Percentiles rank a stretch among this genome's conserved stretches.
These are phyloP conservation scores for Metarhizium guizhouense DNA, from an alignment of 2,329 filamentous ascomycete species.

Conservation along the genomic window DNA sequence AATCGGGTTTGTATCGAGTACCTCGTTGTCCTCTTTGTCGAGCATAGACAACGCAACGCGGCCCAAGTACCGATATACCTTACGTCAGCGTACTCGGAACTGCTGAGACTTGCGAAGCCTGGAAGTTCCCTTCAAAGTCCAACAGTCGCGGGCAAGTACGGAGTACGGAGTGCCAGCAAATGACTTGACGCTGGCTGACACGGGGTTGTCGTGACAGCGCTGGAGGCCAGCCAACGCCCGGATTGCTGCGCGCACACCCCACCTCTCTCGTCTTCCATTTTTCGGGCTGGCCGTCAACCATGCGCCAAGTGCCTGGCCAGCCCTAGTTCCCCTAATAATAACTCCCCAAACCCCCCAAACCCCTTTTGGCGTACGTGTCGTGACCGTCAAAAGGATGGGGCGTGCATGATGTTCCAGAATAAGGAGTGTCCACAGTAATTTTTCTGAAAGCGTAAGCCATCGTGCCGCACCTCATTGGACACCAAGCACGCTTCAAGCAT, in stretches of 20 bases:
- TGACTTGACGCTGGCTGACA: not conserved
- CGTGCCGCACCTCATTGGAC: constrained; percentile 1
- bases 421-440: not conserved
- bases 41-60: no score
- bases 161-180: no score
- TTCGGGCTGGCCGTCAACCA: not conserved
- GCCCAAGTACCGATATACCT: no score
- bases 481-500: not conserved
- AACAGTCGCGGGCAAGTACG: no score
- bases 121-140: no score
- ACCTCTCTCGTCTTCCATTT: not conserved
- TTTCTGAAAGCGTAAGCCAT: not conserved
- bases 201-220: not conserved
- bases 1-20: no score
- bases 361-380: not conserved
- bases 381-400: not conserved
- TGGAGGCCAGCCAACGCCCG: not conserved
- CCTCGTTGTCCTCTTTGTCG: no score
- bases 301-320: no score
- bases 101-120: no score
- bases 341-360: no score
- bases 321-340: no score
- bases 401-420: not conserved
- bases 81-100: no score
- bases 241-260: constrained; percentile 1